A percentile compares a stretch with the other conserved stretches of the same genome.
Conservation (phyloP, 1,139 yeast species). For the Yamadazyma membranifaciens region DNA sequence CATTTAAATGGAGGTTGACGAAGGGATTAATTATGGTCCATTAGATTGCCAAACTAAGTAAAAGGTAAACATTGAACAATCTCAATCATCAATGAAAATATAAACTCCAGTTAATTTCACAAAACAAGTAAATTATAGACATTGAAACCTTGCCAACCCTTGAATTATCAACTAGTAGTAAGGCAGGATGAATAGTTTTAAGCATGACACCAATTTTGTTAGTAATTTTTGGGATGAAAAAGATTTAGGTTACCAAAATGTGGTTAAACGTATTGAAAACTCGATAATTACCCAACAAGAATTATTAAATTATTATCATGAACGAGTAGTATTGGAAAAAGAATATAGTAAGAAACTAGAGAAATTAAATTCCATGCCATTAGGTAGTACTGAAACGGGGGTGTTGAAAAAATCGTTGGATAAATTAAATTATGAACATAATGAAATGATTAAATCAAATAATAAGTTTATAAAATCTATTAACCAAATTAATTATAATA, state of each 20-base stretch:
- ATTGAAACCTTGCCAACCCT: too few relatives aligned
- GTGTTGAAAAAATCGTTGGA: conserved; percentile 60
- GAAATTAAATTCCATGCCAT: conserved; percentile 41
- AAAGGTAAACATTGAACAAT: conserved; percentile 14
- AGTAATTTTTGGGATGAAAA: conserved; percentile 46
- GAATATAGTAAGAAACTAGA: conserved; percentile 62
- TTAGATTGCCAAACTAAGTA: conserved; percentile 14
- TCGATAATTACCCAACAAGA: conserved; percentile 39
- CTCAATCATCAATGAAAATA: conserved; percentile 1
- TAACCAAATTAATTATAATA: conserved; percentile 33
- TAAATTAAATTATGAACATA: conserved; percentile 52
- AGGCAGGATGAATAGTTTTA: background rate
- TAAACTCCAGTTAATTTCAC: conserved; percentile 1
- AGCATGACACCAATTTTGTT: conserved; percentile 25
- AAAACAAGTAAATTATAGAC: background rate
- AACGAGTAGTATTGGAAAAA: conserved; percentile 61
- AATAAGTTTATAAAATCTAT: conserved; percentile 33
- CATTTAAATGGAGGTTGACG: background rate
- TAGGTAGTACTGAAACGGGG: conserved; percentile 64
- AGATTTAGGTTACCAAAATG: conserved; percentile 32
- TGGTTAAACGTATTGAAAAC: conserved; percentile 33
- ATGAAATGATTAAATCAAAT: conserved; percentile 32
- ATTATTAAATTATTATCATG: conserved; percentile 45
- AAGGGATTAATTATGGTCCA: background rate
- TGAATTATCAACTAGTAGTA: background rate